A percentile compares a stretch with the other conserved stretches of the same genome.
phyloP scores from a whole-genome alignment of 2,329 filamentous ascomycete species.

The Albophoma yamanashiensis region DNA sequence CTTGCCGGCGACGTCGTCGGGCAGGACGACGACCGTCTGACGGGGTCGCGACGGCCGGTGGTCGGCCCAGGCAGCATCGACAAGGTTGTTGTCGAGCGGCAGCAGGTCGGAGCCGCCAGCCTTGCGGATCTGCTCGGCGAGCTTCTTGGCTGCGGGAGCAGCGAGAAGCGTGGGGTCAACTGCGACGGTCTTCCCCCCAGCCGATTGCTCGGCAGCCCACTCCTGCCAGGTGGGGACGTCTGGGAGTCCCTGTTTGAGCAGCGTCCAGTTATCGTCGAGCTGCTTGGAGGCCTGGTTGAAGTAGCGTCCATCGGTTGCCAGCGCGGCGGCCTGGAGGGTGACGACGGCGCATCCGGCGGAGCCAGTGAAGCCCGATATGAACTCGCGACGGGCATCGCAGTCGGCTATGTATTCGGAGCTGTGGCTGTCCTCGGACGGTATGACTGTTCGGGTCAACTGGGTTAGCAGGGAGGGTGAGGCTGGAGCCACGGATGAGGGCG shows the following conservation, averaged over 20 bases:
- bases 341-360: conserved; percentile 90
- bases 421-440: conserved; percentile 95
- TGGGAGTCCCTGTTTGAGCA: conserved; percentile 87
- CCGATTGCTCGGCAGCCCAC: conserved; percentile 82
- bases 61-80: conserved; percentile 82
- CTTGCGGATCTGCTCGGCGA: conserved; percentile 79
- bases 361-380: conserved; percentile 87
- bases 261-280: conserved; percentile 80
- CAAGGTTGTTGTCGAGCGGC: conserved; percentile 68
- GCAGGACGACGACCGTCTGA: conserved; percentile 64
- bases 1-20: conserved; percentile 69
- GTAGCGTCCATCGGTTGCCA: conserved; percentile 93
- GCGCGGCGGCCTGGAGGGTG: conserved; percentile 72
- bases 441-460: conserved; percentile 46
- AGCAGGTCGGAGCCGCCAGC: conserved; percentile 69
- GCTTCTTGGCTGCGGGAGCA: conserved; percentile 50
- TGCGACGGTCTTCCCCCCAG: conserved; percentile 76
- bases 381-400: conserved; percentile 86
- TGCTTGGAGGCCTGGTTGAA: conserved; percentile 94
- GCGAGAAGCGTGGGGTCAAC: conserved; percentile 86
- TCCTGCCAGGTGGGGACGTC: conserved; percentile 97
- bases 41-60: conserved; percentile 64
- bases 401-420: conserved; percentile 96
- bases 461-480: neutral
- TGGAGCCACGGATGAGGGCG: neutral